Base-by-base conservation (phyloP, 495 filamentous ascomycete genomes). In the Podospora conica region DNA sequence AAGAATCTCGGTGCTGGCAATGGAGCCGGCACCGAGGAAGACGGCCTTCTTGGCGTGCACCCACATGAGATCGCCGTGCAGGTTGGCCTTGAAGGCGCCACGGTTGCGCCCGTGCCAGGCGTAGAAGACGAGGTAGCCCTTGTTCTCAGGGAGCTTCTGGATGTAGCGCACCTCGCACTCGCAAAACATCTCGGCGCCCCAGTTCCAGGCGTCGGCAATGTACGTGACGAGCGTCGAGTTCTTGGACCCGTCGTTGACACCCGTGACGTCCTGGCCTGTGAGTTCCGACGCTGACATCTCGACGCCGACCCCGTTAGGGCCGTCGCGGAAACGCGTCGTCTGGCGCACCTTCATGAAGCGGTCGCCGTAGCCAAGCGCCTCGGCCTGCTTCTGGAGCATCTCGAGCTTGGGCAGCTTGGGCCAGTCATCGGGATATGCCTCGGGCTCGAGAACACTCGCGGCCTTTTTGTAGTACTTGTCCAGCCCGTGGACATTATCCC, bases 111-210 rank as follows among this genome's bases (percentile, higher is more conserved):
- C 85, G 71, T 88, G 86, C 85, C 85, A 90, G 10, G 86, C 83
- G 69, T 87, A 90, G 73, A 86, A 86, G 20, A 90, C 75, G 12
- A 86, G 75, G 69, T 88, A 90, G 15, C 87, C 86, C 3, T 77
- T 75, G 31, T 78, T 73, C 7, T 78, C 69, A 11, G 78, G 77
- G 58, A 79, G 77, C 65, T 86, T 81, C 60, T 86, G 83, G 69
- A 91, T 79, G 68, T 89, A 86, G 64, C 85, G 79, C 33, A 90
- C 87, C 73, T 90, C 88, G 64, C 86, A 88, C 68, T 88, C 82
- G 69, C 88, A 90, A 69, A 91, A 91, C 69, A 90, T 85, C 69
- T 91, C 87, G 31, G 88, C 86, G 22, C 86, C 88, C 86, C 87
- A 88, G 72, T 90, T 88, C 88, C 87, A 90, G 23, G 88, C 86